Evolutionary conservation across 306 rosid species (phyloP), one percentile per base, ranked within the genome.

Genomic region (Ziziphus jujuba): DNA sequence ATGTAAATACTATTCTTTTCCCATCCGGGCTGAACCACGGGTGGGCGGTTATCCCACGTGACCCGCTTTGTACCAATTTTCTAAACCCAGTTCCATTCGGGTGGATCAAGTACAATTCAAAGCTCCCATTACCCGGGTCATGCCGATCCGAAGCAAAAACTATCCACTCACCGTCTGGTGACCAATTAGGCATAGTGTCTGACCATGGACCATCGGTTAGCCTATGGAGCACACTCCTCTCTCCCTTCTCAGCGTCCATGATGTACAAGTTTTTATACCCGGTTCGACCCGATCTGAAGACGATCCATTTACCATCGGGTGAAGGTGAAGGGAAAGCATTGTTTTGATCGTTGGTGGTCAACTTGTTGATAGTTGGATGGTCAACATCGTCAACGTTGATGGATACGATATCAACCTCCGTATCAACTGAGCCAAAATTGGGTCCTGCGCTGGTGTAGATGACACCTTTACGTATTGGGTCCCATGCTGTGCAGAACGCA

Each of bases 121-220:
- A 92, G 54, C 90, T 84, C 33, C 96, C 93, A 2, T 62, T 47
- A 0, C 92, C 91, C 1, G 98, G 96, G 47, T 66, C 57, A 9
- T 80, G 81, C 9, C 96, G 78, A 57, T 87, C 96, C 44, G 97
- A 87, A 0, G 93, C 79, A 38, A 92, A 92, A 9, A 91, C 96
- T 0, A 92, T 92, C 93, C 89, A 89, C 5, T 92, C 84, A 3
- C 97, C 97, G 58, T 81, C 76, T 0, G 98, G 97, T 2, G 97
- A 89, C 96, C 98, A 92, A 49, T 59, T 84, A 24, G 90, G 83
- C 98, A 92, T 92, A 0, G 97, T 92, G 66, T 92, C 98, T 0
- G 84, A 77, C 96, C 98, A 92, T 0, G 76, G 69, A 0, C 97
- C 98, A 36, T 79, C 77, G 0, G 98, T 92, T 5, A 92, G 67